These are phyloP conservation scores for Pharus latifolius DNA, from an alignment of 176 grass and related monocot genomes.

Conservation along the genomic window DNA sequence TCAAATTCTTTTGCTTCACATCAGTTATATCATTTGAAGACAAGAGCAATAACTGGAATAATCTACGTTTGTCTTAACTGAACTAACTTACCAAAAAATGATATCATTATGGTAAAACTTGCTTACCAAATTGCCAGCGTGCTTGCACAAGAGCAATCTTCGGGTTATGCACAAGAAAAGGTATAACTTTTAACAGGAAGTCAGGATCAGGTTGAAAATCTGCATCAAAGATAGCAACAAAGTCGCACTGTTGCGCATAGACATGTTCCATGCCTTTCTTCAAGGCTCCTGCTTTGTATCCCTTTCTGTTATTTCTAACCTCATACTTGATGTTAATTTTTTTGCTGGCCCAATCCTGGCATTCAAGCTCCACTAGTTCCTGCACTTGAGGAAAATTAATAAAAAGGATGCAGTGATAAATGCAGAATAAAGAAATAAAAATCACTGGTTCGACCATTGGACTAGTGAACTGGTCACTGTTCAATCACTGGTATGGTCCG, in stretches of 20 bases:
- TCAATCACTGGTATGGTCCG: too few species aligned
- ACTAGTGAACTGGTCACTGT: too few species aligned
- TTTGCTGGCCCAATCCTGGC: constrained; percentile 62
- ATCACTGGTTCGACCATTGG: too few species aligned
- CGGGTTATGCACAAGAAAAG: constrained; percentile 79
- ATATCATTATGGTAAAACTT: background rate
- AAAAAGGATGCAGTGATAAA: background rate
- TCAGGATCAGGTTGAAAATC: constrained; percentile 86
- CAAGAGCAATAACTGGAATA: background rate
- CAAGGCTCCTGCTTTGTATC: constrained; percentile 88
- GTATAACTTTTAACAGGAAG: constrained; percentile 77
- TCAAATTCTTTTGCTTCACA: too few species aligned
- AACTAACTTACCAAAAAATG: background rate
- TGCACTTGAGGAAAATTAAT: constrained; percentile 22
- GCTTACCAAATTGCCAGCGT: constrained; percentile 87
- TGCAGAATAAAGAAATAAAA: too few species aligned
- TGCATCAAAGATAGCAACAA: constrained; percentile 89
- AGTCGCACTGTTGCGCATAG: constrained; percentile 69
- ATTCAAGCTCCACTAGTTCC: constrained; percentile 85
- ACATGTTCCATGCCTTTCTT: constrained; percentile 75
- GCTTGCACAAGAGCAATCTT: constrained; percentile 77
- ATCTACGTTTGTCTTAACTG: background rate
- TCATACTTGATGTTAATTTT: constrained; percentile 81
- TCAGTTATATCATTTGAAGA: background rate
- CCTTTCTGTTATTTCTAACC: constrained; percentile 80